These are phyloP conservation scores for Polygonum maritimum DNA, from an alignment of 148 eudicot genomes.

Conservation along the genomic window DNA sequence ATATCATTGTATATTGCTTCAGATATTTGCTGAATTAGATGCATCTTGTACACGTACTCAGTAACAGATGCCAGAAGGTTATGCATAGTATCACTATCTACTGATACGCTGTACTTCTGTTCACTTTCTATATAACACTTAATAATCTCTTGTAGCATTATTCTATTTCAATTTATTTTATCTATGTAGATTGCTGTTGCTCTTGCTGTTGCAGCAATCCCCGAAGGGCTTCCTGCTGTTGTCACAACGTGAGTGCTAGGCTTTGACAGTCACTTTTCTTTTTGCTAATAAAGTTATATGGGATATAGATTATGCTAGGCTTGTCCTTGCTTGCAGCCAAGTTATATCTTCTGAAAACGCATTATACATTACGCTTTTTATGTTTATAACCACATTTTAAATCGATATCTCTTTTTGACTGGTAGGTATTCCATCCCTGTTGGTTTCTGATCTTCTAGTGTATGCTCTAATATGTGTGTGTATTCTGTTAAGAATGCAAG, in stretches of 20 bases:
- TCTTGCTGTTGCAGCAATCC: conserved; percentile 83
- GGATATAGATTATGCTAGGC: not conserved
- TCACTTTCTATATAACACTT: not conserved
- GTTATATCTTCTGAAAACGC: not conserved
- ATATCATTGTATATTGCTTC: conserved; percentile 12
- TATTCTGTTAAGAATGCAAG: not conserved
- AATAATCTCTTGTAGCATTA: not conserved
- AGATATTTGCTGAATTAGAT: not conserved
- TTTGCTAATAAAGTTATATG: not conserved
- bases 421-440: not conserved
- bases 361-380: not conserved
- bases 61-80: not conserved
- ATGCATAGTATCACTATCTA: not conserved
- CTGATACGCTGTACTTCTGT: not conserved
- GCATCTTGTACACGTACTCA: not conserved
- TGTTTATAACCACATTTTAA: not conserved
- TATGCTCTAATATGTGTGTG: not conserved
- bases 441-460: not conserved
- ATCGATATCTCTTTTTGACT: not conserved
- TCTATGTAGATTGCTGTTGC: conserved; percentile 66
- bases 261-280: not conserved
- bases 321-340: not conserved
- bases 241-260: conserved; percentile 58
- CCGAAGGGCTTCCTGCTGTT: conserved; percentile 82
- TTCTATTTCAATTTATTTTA: not conserved